Evolutionary conservation across 2,329 filamentous ascomycete species (phyloP).

Genomic region (Pseudogymnoascus destructans): DNA sequence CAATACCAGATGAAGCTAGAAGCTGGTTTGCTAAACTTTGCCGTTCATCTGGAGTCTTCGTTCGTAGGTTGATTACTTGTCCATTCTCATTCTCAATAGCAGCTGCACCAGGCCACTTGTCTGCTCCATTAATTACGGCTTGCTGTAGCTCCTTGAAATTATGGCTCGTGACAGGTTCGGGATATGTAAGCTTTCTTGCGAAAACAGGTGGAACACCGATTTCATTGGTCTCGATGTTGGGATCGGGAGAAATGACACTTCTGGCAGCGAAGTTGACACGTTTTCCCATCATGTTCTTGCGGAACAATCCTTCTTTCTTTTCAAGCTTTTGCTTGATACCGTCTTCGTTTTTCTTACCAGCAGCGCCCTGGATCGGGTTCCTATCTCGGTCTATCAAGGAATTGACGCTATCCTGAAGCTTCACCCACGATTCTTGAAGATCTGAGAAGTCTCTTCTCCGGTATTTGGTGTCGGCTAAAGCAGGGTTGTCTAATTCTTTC

Average conservation of each 20-base stretch:
- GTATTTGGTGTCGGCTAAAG: conserved; percentile 24
- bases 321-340: conserved; percentile 97
- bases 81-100: conserved; percentile 95
- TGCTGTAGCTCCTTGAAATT: conserved; percentile 95
- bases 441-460: conserved; percentile 55
- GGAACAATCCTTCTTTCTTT: conserved; percentile 96
- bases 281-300: conserved; percentile 99
- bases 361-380: conserved; percentile 67
- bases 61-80: conserved; percentile 74
- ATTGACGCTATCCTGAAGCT: conserved; percentile 82
- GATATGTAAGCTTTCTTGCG: conserved; percentile 88
- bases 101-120: conserved; percentile 86
- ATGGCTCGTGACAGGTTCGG: conserved; percentile 91
- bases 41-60: conserved; percentile 79
- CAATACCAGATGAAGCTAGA: conserved; percentile 67
- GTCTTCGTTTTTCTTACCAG: conserved; percentile 68
- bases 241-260: conserved; percentile 95
- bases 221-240: conserved; percentile 97
- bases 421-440: conserved; percentile 68
- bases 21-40: conserved; percentile 85
- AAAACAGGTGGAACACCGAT: conserved; percentile 98
- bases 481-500: conserved; percentile 42
- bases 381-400: conserved; percentile 83
- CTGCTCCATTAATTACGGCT: conserved; percentile 85
- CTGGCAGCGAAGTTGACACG: conserved; percentile 96